Evolutionary conservation across 78 protist genomes (phyloP).

Genomic region (Dictyostelium citrinum): DNA sequence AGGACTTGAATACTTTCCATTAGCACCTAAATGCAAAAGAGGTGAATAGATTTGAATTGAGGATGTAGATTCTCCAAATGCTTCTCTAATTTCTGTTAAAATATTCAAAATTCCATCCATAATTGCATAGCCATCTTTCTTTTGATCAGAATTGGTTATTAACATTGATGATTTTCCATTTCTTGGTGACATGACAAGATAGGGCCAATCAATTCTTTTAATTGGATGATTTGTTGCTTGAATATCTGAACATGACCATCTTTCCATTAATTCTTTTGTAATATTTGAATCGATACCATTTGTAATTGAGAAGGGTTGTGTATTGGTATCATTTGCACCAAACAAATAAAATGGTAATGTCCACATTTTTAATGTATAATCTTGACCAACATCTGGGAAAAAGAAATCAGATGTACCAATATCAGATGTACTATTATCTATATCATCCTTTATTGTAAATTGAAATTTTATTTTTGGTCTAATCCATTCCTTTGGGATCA

Average conservation of each 20-base stretch:
- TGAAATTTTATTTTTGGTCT: not conserved
- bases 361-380: not conserved
- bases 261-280: not conserved
- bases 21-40: not conserved
- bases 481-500: not conserved
- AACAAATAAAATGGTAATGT: conserved; percentile 19
- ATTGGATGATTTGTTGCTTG: not conserved
- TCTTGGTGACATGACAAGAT: not conserved
- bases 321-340: conserved; percentile 27
- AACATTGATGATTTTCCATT: not conserved
- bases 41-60: conserved; percentile 11
- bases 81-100: not conserved
- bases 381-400: not conserved
- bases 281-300: not conserved
- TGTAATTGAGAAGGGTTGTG: not conserved
- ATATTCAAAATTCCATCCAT: not conserved
- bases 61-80: not conserved
- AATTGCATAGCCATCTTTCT: not conserved
- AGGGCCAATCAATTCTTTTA: not conserved
- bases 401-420: not conserved
- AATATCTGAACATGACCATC: conserved; percentile 1
- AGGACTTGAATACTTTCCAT: not conserved
- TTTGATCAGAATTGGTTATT: not conserved
- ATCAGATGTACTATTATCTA: not conserved
- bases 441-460: not conserved